Conservation (phyloP, 2,329 filamentous ascomycete species). For the Akanthomyces uredinophilus region DNA sequence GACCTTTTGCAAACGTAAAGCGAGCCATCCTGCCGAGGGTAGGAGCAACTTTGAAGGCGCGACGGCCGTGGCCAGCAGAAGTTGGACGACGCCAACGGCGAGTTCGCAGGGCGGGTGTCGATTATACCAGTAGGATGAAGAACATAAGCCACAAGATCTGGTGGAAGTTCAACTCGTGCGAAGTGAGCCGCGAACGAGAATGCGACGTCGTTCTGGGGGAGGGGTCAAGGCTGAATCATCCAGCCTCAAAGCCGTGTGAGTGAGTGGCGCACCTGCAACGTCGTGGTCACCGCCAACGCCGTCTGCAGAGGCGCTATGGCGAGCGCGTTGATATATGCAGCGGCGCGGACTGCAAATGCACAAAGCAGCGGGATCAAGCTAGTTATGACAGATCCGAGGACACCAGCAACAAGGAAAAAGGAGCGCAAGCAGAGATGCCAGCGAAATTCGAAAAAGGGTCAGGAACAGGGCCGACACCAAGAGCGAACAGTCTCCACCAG, state of each 20-base stretch:
- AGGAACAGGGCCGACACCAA: background rate
- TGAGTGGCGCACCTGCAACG: slow-evolving; percentile 8
- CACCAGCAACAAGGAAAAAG: background rate
- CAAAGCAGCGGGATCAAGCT: background rate
- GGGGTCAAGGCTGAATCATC: slow-evolving; percentile 13
- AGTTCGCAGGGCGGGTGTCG: background rate
- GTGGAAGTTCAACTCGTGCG: background rate
- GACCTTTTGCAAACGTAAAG: slow-evolving; percentile 45
- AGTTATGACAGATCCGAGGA: background rate
- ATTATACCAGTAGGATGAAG: background rate
- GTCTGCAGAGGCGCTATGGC: slow-evolving; percentile 5
- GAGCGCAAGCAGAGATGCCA: background rate
- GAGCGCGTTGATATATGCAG: background rate
- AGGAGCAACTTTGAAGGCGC: background rate
- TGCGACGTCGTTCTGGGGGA: background rate
- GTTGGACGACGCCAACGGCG: background rate
- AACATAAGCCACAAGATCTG: background rate
- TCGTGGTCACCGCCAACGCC: background rate
- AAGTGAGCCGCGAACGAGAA: background rate
- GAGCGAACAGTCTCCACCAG: slow-evolving; percentile 10
- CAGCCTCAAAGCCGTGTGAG: background rate
- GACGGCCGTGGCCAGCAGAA: background rate
- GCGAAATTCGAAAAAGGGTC: slow-evolving; percentile 2
- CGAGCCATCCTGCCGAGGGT: slow-evolving; percentile 33
- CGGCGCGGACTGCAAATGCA: background rate